phyloP scores from a whole-genome alignment of 2,329 filamentous ascomycete genomes.

The Aspergillus niger region DNA sequence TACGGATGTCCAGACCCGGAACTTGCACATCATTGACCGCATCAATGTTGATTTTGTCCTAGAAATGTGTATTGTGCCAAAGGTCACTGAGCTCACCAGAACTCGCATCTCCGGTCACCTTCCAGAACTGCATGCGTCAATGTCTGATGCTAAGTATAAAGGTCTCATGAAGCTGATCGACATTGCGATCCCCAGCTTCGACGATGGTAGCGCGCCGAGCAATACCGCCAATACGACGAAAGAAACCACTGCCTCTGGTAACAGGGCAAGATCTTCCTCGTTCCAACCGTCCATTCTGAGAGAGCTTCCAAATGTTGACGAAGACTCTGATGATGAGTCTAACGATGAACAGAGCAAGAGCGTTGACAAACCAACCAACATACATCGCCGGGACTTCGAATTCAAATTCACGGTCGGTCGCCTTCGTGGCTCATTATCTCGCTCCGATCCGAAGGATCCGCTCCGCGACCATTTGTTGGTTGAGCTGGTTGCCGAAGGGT shows the following conservation, averaged over 20 bases:
- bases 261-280: conserved; percentile 64
- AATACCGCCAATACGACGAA: conserved; percentile 37
- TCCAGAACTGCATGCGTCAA: conserved; percentile 84
- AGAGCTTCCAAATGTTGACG: conserved; percentile 77
- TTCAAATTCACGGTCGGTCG: conserved; percentile 96
- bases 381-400: conserved; percentile 90
- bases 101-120: conserved; percentile 89
- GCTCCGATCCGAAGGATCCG: conserved; percentile 75
- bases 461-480: conserved; percentile 81
- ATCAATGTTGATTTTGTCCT: conserved; percentile 98
- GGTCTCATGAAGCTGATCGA: conserved; percentile 94
- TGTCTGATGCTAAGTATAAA: conserved; percentile 97
- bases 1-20: conserved; percentile 66
- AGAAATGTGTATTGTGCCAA: conserved; percentile 96
- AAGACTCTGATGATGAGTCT: conserved; percentile 60
- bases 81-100: conserved; percentile 88
- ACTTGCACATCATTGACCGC: conserved; percentile 87
- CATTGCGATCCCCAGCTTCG: conserved; percentile 86
- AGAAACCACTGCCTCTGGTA: conserved; percentile 31
- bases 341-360: conserved; percentile 62
- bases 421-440: conserved; percentile 88
- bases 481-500: conserved; percentile 86
- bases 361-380: conserved; percentile 59
- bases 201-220: conserved; percentile 46
- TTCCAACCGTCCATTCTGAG: conserved; percentile 72